Percentiles rank a stretch among this genome's conserved stretches.
Evolutionary conservation across 305 asterid genomes (phyloP).

Genomic region (Plantago coronopus): DNA sequence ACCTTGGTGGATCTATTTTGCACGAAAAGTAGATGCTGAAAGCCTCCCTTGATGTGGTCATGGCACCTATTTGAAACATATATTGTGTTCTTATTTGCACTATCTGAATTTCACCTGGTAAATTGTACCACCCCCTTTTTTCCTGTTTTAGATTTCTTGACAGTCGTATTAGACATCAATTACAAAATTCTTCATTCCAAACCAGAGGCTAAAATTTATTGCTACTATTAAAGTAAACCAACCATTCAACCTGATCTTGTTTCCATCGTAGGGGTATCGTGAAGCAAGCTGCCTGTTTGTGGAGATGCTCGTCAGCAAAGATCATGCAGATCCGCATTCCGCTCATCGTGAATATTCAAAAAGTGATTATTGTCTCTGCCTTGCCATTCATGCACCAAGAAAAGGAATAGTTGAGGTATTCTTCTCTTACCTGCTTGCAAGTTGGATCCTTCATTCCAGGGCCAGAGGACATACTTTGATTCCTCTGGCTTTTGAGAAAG

Average conservation of each 20-base stretch:
- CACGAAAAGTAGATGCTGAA: too few relatives aligned
- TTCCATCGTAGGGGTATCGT: slow-evolving; percentile 78
- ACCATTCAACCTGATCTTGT: neutral
- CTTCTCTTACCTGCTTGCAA: slow-evolving; percentile 16
- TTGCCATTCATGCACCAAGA: slow-evolving; percentile 94
- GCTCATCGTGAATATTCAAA: slow-evolving; percentile 40
- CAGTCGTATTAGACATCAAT: too few relatives aligned
- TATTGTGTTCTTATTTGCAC: too few relatives aligned
- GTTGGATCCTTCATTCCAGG: neutral
- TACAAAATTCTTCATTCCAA: neutral
- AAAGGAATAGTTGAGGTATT: slow-evolving; percentile 94
- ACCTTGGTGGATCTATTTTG: too few relatives aligned
- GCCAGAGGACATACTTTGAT: neutral
- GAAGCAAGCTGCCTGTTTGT: slow-evolving; percentile 93
- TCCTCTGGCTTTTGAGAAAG: neutral
- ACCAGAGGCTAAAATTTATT: neutral
- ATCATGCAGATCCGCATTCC: slow-evolving; percentile 35
- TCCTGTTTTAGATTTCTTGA: too few relatives aligned
- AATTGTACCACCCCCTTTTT: too few relatives aligned
- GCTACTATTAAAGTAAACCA: neutral
- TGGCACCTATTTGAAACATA: too few relatives aligned
- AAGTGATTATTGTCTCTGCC: slow-evolving; percentile 83
- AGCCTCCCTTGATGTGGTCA: too few relatives aligned
- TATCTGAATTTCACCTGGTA: too few relatives aligned
- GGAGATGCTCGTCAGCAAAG: slow-evolving; percentile 80